Evolutionary conservation across 2,329 filamentous ascomycete genomes (phyloP).

Genomic region (Colletotrichum aenigma): DNA sequence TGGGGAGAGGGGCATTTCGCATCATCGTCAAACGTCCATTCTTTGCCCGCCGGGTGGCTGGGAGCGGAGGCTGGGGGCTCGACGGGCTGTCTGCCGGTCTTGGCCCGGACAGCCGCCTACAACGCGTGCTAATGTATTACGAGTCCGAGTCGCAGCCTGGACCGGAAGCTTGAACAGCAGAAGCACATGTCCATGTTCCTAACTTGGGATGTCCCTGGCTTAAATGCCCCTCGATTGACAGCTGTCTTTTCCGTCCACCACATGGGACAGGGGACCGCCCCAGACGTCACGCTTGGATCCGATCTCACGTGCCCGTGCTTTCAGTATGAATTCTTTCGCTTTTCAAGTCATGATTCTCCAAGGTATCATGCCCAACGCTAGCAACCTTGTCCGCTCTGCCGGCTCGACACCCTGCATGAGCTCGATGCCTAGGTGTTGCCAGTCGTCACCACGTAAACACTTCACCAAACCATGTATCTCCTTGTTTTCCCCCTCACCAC

Average conservation of each 20-base stretch:
- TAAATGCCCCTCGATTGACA: not conserved
- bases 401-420: not conserved
- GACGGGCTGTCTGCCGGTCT: not conserved
- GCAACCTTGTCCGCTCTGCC: not conserved
- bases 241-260: conserved; percentile 4
- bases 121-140: not conserved
- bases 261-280: not conserved
- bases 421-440: not conserved
- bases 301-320: not conserved
- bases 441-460: not conserved
- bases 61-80: not conserved
- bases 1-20: not conserved
- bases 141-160: not conserved
- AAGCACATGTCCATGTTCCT: not conserved
- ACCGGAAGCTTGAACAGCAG: not conserved
- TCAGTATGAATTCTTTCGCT: not conserved
- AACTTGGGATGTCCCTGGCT: not conserved
- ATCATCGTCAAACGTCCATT: not conserved
- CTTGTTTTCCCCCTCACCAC: not conserved
- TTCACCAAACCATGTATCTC: not conserved
- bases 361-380: not conserved
- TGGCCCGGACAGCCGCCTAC: not conserved
- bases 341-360: not conserved
- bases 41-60: not conserved
- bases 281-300: not conserved